These are phyloP conservation scores for Talaromyces sp. DNA, from an alignment of 2,329 filamentous ascomycete genomes.

Conservation along the genomic window DNA sequence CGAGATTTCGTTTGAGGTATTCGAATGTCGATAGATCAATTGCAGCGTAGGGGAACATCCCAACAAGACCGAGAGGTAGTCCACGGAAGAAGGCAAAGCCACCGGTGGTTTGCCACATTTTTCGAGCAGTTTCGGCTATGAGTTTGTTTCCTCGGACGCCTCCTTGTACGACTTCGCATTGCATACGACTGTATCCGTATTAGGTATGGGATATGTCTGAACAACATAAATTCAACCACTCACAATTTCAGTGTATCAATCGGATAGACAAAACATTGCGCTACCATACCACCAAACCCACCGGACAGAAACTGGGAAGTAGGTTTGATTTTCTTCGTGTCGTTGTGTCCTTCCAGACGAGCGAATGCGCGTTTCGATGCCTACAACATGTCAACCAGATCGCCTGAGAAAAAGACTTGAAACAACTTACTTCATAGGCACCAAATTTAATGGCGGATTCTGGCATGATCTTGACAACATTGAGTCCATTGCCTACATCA, in stretches of 20 bases:
- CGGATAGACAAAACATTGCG: slow-evolving; percentile 94
- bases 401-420: not conserved
- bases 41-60: slow-evolving; percentile 96
- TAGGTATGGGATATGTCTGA: not conserved
- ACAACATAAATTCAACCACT: slow-evolving; percentile 22
- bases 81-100: slow-evolving; percentile 79
- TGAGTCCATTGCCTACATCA: slow-evolving; percentile 78
- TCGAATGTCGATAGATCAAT: slow-evolving; percentile 97
- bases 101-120: slow-evolving; percentile 77
- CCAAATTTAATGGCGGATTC: slow-evolving; percentile 98
- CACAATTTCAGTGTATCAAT: slow-evolving; percentile 65
- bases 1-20: slow-evolving; percentile 72
- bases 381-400: slow-evolving; percentile 30
- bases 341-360: slow-evolving; percentile 78
- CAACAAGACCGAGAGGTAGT: slow-evolving; percentile 84
- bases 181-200: slow-evolving; percentile 59
- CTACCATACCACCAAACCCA: slow-evolving; percentile 86
- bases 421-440: slow-evolving; percentile 69
- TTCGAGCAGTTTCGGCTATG: slow-evolving; percentile 73
- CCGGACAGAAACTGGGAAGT: slow-evolving; percentile 88
- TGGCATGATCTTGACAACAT: slow-evolving; percentile 96
- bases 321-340: slow-evolving; percentile 71
- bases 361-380: slow-evolving; percentile 84
- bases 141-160: slow-evolving; percentile 78
- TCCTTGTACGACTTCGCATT: slow-evolving; percentile 86